Evolutionary conservation across 805 yeast genomes (phyloP), one percentile per base, ranked within the genome.

Genomic region (Clavispora fructus): DNA sequence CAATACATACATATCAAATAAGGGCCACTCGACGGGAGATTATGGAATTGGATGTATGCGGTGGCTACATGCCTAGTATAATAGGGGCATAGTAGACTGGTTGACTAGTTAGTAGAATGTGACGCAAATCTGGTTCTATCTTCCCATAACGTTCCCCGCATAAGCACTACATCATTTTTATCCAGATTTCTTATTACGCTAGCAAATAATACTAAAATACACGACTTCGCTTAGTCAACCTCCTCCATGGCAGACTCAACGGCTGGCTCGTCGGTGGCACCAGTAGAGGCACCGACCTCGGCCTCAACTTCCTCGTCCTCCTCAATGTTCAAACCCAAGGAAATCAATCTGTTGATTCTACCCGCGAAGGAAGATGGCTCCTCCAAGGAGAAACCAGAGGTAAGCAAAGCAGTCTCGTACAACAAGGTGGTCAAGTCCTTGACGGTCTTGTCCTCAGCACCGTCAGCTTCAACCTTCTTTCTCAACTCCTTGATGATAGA

Each of bases 361-460:
- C 87, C 75, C 62, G 99, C 98, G 67, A 94, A 94, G 46, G 97
- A 84, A 67, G 86, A 83, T 78, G 99, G 99, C 78, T 94, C 99
- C 65, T 94, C 99, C 68, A 94, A 83, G 59, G 97, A 77, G 91
- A 94, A 94, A 74, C 99, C 99, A 56, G 99, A 94, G 47, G 98
- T 94, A 70, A 94, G 82, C 71, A 94, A 79, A 50, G 99, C 99
- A 64, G 99, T 94, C 77, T 94, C 99, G 75, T 82, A 94, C 74
- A 94, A 78, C 73, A 94, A 80, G 59, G 94, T 88, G 57, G 99
- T 94, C 74, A 94, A 82, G 75, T 94, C 97, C 82, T 89, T 89
- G 65, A 94, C 98, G 54, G 97, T 91, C 79, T 95, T 87, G 79
- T 95, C 98, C 75, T 89, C 95, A 57, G 95, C 91, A 74, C 98